Conservation (phyloP, 805 yeast genomes). For the Grigorovia yakushimaensis region DNA sequence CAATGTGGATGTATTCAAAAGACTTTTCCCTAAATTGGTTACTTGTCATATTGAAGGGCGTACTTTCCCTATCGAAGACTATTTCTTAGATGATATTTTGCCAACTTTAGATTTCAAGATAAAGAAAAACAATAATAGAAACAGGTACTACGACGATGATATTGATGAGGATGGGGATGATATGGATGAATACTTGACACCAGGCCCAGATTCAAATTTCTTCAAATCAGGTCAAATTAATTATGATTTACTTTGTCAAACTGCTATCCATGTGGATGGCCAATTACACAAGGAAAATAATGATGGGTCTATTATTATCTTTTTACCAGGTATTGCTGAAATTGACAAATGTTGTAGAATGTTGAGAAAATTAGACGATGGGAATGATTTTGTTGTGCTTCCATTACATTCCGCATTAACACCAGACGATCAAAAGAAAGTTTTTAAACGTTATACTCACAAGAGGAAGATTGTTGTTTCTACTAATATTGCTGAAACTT, state of each 20-base stretch:
- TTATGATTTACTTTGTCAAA: conserved; percentile 55
- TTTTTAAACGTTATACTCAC: conserved; percentile 47
- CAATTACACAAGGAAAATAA: conserved; percentile 34
- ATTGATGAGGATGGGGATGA: conserved; percentile 7
- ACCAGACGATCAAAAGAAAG: conserved; percentile 71
- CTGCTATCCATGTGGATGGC: conserved; percentile 45
- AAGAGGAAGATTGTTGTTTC: conserved; percentile 79
- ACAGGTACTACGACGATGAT: conserved; percentile 12
- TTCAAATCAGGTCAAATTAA: conserved; percentile 62
- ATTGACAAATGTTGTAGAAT: conserved; percentile 47
- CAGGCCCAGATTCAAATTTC: conserved; percentile 55
- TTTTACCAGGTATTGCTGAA: conserved; percentile 87
- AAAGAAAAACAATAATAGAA: conserved; percentile 15
- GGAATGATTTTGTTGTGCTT: conserved; percentile 34
- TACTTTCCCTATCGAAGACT: conserved; percentile 82
- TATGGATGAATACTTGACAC: conserved; percentile 35
- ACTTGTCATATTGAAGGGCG: conserved; percentile 85
- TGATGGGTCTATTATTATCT: conserved; percentile 70
- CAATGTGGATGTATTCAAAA: conserved; percentile 53
- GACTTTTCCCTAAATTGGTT: conserved; percentile 51
- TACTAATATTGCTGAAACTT: conserved; percentile 94
- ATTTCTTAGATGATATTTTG: conserved; percentile 60
- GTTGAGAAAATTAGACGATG: conserved; percentile 11
- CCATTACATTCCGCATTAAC: conserved; percentile 87
- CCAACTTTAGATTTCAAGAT: conserved; percentile 48